Evolutionary conservation across 208 protist genomes (phyloP).

Genomic region (Leishmania martiniquensis): DNA sequence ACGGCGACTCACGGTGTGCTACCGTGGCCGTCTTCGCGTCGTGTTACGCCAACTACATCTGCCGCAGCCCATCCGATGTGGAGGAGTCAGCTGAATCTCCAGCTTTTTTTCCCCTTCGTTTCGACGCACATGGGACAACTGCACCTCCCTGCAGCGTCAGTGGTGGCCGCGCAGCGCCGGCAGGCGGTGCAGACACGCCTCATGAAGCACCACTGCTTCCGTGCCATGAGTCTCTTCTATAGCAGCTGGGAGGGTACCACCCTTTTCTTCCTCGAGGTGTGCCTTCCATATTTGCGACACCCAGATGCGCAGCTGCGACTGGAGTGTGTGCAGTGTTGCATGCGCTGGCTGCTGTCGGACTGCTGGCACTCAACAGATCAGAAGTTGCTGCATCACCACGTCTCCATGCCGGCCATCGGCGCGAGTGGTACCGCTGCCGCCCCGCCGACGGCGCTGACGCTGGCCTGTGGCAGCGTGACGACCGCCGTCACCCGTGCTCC

Average conservation of each 20-base stretch:
- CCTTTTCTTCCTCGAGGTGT: slow-evolving; percentile 68
- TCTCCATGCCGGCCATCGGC: neutral
- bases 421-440: neutral
- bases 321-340: slow-evolving; percentile 65
- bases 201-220: slow-evolving; percentile 72
- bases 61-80: slow-evolving; percentile 1
- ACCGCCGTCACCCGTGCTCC: slow-evolving; percentile 28
- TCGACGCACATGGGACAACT: neutral
- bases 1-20: neutral
- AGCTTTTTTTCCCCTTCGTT: neutral
- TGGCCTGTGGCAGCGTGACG: neutral
- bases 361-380: slow-evolving; percentile 31
- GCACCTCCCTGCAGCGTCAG: neutral
- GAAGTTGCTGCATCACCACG: slow-evolving; percentile 3
- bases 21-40: neutral
- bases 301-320: slow-evolving; percentile 58
- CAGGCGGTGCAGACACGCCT: slow-evolving; percentile 26
- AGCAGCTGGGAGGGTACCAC: slow-evolving; percentile 59
- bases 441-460: neutral
- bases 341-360: slow-evolving; percentile 43
- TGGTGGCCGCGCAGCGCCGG: slow-evolving; percentile 8
- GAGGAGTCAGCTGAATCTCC: slow-evolving; percentile 2
- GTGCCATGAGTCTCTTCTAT: slow-evolving; percentile 54
- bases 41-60: neutral
- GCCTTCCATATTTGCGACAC: slow-evolving; percentile 72